Base-by-base conservation (phyloP, 2,329 filamentous ascomycete genomes). In the Sordariomycetes sp. region DNA sequence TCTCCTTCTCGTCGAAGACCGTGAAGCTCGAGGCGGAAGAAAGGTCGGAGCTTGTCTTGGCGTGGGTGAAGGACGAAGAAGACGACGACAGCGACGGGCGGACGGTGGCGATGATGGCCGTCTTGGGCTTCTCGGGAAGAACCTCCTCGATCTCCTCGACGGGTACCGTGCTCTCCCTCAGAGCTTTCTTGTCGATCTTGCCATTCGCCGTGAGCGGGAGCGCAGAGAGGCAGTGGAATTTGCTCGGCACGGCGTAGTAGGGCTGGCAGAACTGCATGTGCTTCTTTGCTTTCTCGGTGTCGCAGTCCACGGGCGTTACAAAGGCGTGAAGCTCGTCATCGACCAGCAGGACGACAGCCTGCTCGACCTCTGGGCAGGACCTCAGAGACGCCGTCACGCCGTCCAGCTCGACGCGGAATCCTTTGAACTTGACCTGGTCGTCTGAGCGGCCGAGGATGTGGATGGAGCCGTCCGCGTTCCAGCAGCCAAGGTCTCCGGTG, bases 401-500 rank as follows among this genome's bases (percentile, higher is more conserved):
- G 36, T 76, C 72, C 8, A 78, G 64, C 48, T 78, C 72, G 30
- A 79, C 68, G 17, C 74, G 68, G 47, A 77, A 76, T 7, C 73
- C 72, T 20, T 75, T 73, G 46, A 78, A 64, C 51, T 78, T 78
- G 39, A 78, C 68, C 46, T 78, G 74, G 39, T 77, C 72, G 42
- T 79, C 74, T n/a, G 60, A 60, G 23, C 73, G 64, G 4, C 74
- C 72, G 21, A 74, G 61, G 16, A 68, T 71, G 28, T 72, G 61
- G 24, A 79, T 56, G 18, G 59, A 63, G 9, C 74, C 72, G 43
- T 73, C 64, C 3, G 57, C 46, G 24, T 59, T 58, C 72, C 72
- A 77, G 10, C 60, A 58, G 14, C 67, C 71, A 16, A 78, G 58
- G 42, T 79, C 74, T 6, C 73, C 74, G 2, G 74, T 78, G 44